Evolutionary conservation across 305 asterid species (phyloP), one percentile per base, ranked within the genome.

Genomic region (Fraxinus paxiana): DNA sequence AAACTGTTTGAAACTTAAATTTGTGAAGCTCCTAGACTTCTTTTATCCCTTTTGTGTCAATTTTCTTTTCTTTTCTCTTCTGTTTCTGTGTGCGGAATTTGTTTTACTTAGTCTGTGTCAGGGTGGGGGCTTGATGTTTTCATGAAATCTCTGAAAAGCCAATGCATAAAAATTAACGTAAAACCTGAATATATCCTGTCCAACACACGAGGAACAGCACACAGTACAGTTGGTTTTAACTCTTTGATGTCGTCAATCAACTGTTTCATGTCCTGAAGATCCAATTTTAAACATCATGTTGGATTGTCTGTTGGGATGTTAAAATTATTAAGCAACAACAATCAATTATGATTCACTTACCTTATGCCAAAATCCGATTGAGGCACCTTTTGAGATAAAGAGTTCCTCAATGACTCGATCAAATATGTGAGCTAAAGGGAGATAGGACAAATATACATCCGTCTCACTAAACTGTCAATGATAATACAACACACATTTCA

Each of bases 351-450:
- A 69, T 41, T 83, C 51, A 46, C 67, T 71, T 82, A 85, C 98
- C 93, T 90, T 91, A 26, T 92, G 97, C 97, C 97, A 94, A 79
- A 94, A 94, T 48, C 98, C 98, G 38, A 92, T 86, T 1, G 98
- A 79, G 71, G 97, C 97, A 12, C 98, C 98, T 85, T 87, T 91
- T 33, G 89, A 87, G 65, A 94, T 83, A 87, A 92, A 87, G 38
- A 91, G 80, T 78, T 94, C 98, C 85, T 92, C 98, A 4, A 86
- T 86, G 69, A 90, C 98, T 0, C 98, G 93, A 85, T 94, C 98
- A 20, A 94, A 94, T 84, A 94, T 94, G 75, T 94, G 98, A 0
- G 97, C 98, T 78, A 94, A 83, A 71, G 98, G 98, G 86, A 94
- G 97, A 79, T 87, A 92, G 10, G 98, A 94, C 80, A 94, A 77